These are phyloP conservation scores for Asterophora lycoperdoides DNA, from an alignment of 768 basidiomycete genomes.

Conservation along the genomic window DNA sequence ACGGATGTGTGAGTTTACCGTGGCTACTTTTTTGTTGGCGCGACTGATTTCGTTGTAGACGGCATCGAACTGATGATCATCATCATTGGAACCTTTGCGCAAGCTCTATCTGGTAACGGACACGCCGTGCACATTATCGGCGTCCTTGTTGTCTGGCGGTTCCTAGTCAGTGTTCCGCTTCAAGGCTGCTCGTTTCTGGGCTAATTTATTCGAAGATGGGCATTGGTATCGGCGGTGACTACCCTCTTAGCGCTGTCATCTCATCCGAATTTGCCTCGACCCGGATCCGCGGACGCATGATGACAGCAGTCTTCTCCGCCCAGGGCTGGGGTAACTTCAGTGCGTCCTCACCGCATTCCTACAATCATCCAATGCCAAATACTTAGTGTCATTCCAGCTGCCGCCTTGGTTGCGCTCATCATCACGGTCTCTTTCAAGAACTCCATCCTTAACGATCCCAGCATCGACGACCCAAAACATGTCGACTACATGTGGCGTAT, in stretches of 20 bases:
- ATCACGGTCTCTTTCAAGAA: constrained; percentile 66
- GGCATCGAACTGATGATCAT: constrained; percentile 79
- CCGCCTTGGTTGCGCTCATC: constrained; percentile 63
- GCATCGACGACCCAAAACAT: constrained; percentile 34
- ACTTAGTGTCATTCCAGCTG: constrained; percentile 33
- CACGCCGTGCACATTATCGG: constrained; percentile 70
- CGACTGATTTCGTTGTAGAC: constrained; percentile 32
- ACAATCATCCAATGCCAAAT: neutral
- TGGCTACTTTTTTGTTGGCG: neutral
- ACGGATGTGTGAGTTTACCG: constrained; percentile 59
- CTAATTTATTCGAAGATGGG: constrained; percentile 47
- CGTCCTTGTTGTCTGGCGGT: constrained; percentile 79
- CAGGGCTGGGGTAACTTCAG: constrained; percentile 89
- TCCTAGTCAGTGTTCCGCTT: constrained; percentile 41
- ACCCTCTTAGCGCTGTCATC: constrained; percentile 82
- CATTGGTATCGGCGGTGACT: constrained; percentile 85
- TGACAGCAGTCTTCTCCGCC: constrained; percentile 82
- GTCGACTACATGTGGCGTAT: constrained; percentile 85
- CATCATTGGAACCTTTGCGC: constrained; percentile 73
- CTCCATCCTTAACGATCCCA: constrained; percentile 39
- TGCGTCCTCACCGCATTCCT: constrained; percentile 26
- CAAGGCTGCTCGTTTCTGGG: neutral
- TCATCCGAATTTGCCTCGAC: constrained; percentile 86
- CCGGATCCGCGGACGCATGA: constrained; percentile 74
- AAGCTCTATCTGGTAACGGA: constrained; percentile 67